Evolutionary conservation across 2,329 filamentous ascomycete genomes (phyloP), one percentile per base, ranked within the genome.

Genomic region (Pestalotiopsis sp.): DNA sequence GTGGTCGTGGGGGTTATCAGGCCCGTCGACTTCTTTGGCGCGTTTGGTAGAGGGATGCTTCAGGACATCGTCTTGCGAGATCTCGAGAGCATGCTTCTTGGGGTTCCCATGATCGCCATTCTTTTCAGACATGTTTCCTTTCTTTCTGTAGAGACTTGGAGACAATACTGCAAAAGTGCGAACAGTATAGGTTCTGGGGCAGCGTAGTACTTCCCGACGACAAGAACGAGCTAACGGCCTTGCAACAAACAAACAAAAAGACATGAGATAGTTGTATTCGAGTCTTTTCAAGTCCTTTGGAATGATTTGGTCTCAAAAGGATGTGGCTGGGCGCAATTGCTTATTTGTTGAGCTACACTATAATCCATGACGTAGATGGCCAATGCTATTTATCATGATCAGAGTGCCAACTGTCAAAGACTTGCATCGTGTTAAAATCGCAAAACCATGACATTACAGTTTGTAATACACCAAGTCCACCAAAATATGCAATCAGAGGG

Each of bases 1-100:
- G 38, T 68, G 61, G 3, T 70, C 64, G 57, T 71, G 65, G 1
- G 74, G 73, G 20, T 71, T 72, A 6, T 75, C 71, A 11, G 70
- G 58, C 3, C 65, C 64, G 59, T 74, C 73, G 14, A 76, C 68
- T 68, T 76, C 72, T 67, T 75, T 76, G 58, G 73, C 72, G 12
- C 73, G 73, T 38, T 76, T 75, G n/a, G 73, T 73, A 4, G 74
- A 73, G 52, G 73, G 73, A 58, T 75, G 74, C 56, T 70, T 72
- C 14, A 75, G 73, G 25, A 72, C 68, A 17, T 74, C 69, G 9
- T 74, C 73, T 13, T 69, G 67, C 5, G 73, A 74, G 7, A 45
- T 9, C 1, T 70, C 64, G 20, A 73, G 73, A 36, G 68, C 73
- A 56, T 72, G 73, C 66, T 73, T 72, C 56, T 71, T 64, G 61